Evolutionary conservation across 2,329 filamentous ascomycete species (phyloP), one percentile per base, ranked within the genome.

Genomic region (Mycosphaerelloides madeirae): DNA sequence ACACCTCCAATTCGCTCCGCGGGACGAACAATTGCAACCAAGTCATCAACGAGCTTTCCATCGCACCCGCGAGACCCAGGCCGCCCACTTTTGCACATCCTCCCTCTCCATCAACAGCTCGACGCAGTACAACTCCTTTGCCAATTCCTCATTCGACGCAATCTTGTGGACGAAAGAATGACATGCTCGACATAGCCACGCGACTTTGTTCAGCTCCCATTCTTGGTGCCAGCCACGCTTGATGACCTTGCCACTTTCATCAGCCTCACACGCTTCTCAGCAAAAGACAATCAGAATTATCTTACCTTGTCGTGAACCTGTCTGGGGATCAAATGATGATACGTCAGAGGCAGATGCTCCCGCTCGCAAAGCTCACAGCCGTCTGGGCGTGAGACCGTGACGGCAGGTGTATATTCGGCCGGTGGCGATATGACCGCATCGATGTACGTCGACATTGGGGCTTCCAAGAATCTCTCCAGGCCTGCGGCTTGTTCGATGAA

Each of bases 281-380:
- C 22, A 25, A 6, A 9, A 5, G 5, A 9, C 5, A 25, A 25
- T 5, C 22, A 9, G 22, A 9, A 25, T 6, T n/a, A 25, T 25
- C 22, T 25, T 9, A 25, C 22, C 62, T 88, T 87, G 6, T 77
- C 81, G 65, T 94, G 87, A 47, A 87, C 81, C 33, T 78, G 77
- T 31, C 80, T 77, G n/a, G 88, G 88, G 42, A 95, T 89, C 33
- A 95, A 70, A 68, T 94, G 88, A 61, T 95, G 88, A 62, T 93
- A 94, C 1, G 84, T 86, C 49, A 93, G 66, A 7, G 80, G 79
- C 16, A 93, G 79, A 79, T 85, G 88, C 50, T 80, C 78, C 1
- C 87, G 74, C 1, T 73, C 77, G 63, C 87, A 94, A 18, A 94
- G 77, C 68, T 95, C 88, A 65, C 88, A 95, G 1, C 66, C 75